A percentile compares a stretch with the other conserved stretches of the same genome.
These are phyloP conservation scores for Ceratopteris richardii DNA, from an alignment of 75 land plant species.

Conservation along the genomic window DNA sequence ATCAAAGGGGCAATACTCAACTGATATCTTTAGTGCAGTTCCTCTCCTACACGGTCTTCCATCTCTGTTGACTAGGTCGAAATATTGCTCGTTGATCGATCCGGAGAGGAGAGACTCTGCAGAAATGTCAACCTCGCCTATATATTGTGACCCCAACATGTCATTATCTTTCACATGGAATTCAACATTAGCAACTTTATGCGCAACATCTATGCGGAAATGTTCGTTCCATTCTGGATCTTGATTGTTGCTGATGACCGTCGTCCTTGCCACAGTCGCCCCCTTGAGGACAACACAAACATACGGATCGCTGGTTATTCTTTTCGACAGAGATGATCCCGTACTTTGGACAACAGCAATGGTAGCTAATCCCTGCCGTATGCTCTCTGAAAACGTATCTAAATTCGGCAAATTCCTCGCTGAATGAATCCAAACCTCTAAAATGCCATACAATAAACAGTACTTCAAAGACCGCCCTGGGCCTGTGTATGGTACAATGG, in stretches of 20 bases:
- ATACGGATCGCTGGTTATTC: slow-evolving; percentile 89
- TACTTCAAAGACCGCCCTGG: neutral
- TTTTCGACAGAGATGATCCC: slow-evolving; percentile 13
- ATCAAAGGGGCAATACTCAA: slow-evolving; percentile 36
- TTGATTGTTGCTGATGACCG: slow-evolving; percentile 50
- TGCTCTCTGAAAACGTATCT: slow-evolving; percentile 62
- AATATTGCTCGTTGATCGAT: slow-evolving; percentile 43
- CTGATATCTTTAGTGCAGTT: slow-evolving; percentile 39
- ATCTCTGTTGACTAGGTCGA: slow-evolving; percentile 38
- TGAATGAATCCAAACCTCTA: slow-evolving; percentile 49
- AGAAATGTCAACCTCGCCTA: slow-evolving; percentile 47
- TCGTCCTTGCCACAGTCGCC: slow-evolving; percentile 61
- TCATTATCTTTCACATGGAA: slow-evolving; percentile 80
- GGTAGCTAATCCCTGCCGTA: slow-evolving; percentile 37
- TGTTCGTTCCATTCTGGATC: slow-evolving; percentile 71
- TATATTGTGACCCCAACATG: slow-evolving; percentile 61
- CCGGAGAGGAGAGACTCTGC: slow-evolving; percentile 28
- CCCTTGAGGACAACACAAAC: slow-evolving; percentile 59
- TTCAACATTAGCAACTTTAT: slow-evolving; percentile 34
- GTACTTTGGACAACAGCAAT: neutral
- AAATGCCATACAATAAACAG: slow-evolving; percentile 49
- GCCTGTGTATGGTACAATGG: too few species aligned
- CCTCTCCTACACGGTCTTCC: slow-evolving; percentile 29
- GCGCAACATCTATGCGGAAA: slow-evolving; percentile 66
- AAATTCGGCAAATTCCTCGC: slow-evolving; percentile 70